phyloP scores from a whole-genome alignment of 257 asterid genomes.

The Capsicum chinense region DNA sequence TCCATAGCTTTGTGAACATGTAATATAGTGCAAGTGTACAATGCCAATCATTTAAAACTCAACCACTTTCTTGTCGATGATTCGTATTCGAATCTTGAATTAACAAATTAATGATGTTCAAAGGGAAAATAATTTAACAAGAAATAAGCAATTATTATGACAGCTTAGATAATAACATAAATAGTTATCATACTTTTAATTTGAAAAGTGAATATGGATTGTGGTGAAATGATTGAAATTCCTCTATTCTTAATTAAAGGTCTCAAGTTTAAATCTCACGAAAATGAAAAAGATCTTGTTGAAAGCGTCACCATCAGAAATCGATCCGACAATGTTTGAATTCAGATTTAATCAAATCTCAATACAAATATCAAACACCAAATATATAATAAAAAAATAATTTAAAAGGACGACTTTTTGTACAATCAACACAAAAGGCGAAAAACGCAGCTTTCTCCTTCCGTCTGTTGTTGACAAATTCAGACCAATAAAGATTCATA shows the following conservation, averaged over 20 bases:
- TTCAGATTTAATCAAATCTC: no score
- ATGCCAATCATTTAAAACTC: background rate
- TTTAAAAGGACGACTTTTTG: background rate
- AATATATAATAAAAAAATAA: no score
- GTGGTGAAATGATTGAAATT: no score
- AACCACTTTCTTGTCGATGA: background rate
- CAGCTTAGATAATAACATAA: background rate
- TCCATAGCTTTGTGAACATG: background rate
- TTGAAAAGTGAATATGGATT: no score
- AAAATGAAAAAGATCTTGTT: no score
- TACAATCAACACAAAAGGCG: background rate
- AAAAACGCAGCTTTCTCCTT: background rate
- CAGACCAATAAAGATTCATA: background rate
- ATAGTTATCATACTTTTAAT: background rate
- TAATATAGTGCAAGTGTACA: no score
- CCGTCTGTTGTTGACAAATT: background rate
- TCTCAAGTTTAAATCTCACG: no score
- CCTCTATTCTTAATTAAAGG: no score
- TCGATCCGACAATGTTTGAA: no score
- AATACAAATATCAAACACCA: no score
- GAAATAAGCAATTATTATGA: slow-evolving; percentile 20
- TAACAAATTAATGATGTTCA: background rate
- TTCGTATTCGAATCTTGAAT: slow-evolving; percentile 4
- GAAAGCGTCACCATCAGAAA: no score
- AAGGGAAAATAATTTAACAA: background rate